These are phyloP conservation scores for Balamuthia mandrillaris DNA, from an alignment of 208 protist genomes.

Conservation along the genomic window DNA sequence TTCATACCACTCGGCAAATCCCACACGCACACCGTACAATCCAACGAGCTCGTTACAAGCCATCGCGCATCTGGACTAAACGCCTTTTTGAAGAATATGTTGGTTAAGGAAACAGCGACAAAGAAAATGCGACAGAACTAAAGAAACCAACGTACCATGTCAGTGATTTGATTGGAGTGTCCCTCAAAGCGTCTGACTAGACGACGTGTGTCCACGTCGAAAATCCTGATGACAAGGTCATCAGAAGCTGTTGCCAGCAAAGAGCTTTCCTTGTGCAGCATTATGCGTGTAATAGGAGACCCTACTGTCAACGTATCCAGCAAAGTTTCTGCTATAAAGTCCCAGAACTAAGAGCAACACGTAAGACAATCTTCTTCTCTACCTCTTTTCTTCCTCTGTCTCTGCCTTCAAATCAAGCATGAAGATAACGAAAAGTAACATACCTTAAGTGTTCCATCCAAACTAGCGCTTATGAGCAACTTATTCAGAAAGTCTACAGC, in stretches of 20 bases:
- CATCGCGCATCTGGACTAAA: constrained; percentile 57
- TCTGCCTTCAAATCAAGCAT: too few species aligned
- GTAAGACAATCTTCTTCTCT: too few species aligned
- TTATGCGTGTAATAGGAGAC: not conserved
- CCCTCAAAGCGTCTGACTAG: constrained; percentile 45
- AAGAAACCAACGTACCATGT: not conserved
- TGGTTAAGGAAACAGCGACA: not conserved
- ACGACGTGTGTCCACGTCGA: constrained; percentile 45
- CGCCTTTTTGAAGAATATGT: not conserved
- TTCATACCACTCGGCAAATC: constrained; percentile 54
- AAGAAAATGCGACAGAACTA: not conserved
- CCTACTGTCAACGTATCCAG: not conserved
- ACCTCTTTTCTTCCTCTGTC: too few species aligned
- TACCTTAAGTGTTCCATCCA: constrained; percentile 34
- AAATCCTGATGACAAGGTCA: constrained; percentile 31
- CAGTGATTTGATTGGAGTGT: constrained; percentile 37
- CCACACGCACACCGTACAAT: constrained; percentile 51
- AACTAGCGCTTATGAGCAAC: not conserved
- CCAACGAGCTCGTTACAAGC: constrained; percentile 43
- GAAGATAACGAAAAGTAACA: not conserved
- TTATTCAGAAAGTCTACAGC: constrained; percentile 42
- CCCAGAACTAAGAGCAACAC: constrained; percentile 38
- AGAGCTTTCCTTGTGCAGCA: constrained; percentile 21
- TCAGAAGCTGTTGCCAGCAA: constrained; percentile 35
- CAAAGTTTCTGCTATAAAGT: not conserved